Conservation (phyloP, 768 basidiomycete genomes). For the Tylopilus sp. region DNA sequence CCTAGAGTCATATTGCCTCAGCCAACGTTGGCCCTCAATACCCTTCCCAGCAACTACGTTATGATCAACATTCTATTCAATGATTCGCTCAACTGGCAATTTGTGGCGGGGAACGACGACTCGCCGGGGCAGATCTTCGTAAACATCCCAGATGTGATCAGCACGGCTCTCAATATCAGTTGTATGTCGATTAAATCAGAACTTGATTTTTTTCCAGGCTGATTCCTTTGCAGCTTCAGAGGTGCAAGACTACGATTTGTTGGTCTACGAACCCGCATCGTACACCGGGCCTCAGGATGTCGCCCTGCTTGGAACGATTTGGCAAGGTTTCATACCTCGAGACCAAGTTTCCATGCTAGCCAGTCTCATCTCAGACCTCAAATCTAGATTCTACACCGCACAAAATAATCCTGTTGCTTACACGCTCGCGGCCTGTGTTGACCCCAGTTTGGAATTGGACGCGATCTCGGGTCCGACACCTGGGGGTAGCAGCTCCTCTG, state of each 20-base stretch:
- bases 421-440: slow-evolving; percentile 64
- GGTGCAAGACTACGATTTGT: slow-evolving; percentile 54
- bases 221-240: slow-evolving; percentile 32
- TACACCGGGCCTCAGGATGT: slow-evolving; percentile 51
- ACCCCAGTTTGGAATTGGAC: slow-evolving; percentile 60
- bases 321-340: slow-evolving; percentile 64
- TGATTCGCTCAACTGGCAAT: slow-evolving; percentile 59
- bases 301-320: slow-evolving; percentile 60
- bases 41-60: slow-evolving; percentile 37
- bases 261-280: slow-evolving; percentile 61
- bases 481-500: slow-evolving; percentile 19
- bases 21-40: slow-evolving; percentile 18
- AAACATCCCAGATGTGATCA: slow-evolving; percentile 54
- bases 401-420: slow-evolving; percentile 42
- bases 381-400: slow-evolving; percentile 64
- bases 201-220: slow-evolving; percentile 19
- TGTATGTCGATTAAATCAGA: slow-evolving; percentile 29
- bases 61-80: slow-evolving; percentile 68
- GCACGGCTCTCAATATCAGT: slow-evolving; percentile 42
- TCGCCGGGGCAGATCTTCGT: slow-evolving; percentile 77
- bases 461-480: slow-evolving; percentile 41
- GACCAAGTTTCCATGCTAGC: slow-evolving; percentile 56
- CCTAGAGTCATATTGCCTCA: slow-evolving; percentile 59
- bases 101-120: slow-evolving; percentile 54
- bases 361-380: slow-evolving; percentile 55